Conservation (phyloP, 768 basidiomycete genomes). For the Amylocystis lapponica region DNA sequence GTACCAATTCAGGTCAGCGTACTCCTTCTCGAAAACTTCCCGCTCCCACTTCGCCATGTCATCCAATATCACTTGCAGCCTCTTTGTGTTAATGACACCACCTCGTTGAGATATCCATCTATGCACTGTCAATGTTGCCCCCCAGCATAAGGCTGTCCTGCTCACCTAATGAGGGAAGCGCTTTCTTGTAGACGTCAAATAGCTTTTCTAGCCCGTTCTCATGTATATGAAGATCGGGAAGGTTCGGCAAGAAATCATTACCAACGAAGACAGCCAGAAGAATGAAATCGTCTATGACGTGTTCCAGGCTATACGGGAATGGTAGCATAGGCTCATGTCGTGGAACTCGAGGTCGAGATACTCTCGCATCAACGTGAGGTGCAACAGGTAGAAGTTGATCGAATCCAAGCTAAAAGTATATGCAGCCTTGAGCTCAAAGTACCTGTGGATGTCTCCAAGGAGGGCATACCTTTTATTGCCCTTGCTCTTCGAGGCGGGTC, state of each 20-base stretch:
- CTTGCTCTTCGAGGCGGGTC: constrained; percentile 73
- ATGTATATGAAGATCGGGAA: constrained; percentile 96
- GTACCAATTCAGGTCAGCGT: constrained; percentile 86
- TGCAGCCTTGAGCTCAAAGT: not conserved
- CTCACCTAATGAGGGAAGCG: constrained; percentile 70
- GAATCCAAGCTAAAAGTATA: constrained; percentile 47
- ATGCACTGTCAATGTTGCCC: not conserved
- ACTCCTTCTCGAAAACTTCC: constrained; percentile 89
- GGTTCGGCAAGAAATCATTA: constrained; percentile 94
- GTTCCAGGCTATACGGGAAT: constrained; percentile 86
- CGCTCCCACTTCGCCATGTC: constrained; percentile 86
- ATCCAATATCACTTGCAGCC: constrained; percentile 83
- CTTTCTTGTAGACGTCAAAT: constrained; percentile 94
- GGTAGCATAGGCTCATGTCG: constrained; percentile 59
- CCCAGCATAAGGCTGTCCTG: too few relatives aligned
- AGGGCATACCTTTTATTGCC: constrained; percentile 43
- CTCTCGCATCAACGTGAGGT: constrained; percentile 91
- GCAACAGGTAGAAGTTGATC: constrained; percentile 91
- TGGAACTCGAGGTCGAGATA: constrained; percentile 96
- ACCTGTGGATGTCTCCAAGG: not conserved
- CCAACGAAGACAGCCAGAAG: constrained; percentile 95
- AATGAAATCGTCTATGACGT: constrained; percentile 97
- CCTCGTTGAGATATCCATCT: constrained; percentile 94
- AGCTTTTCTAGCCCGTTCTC: constrained; percentile 91
- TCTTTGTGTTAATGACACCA: constrained; percentile 71